A percentile compares a stretch with the other conserved stretches of the same genome.
Evolutionary conservation across 2,329 filamentous ascomycete genomes (phyloP).

Genomic region (Aspergillus transmontanensis): DNA sequence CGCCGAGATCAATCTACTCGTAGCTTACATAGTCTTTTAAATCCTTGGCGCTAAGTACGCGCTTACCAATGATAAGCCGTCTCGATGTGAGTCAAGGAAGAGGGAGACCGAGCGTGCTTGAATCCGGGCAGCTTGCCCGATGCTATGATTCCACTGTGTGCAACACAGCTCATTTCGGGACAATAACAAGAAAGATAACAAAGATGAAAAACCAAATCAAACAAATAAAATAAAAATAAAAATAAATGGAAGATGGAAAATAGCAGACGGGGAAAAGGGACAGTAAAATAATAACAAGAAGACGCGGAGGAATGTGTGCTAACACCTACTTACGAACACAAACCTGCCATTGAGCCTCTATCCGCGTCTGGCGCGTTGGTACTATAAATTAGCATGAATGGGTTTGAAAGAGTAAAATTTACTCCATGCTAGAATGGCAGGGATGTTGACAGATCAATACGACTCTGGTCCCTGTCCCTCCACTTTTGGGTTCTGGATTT

Average conservation of each 20-base stretch:
- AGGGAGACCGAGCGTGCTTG: no score
- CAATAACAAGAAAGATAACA: not conserved
- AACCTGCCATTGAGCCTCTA: no score
- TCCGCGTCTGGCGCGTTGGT: no score
- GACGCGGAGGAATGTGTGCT: no score
- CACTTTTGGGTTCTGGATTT: not conserved
- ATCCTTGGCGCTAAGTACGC: not conserved
- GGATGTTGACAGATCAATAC: not conserved
- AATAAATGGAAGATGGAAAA: not conserved
- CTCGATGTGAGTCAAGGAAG: not conserved
- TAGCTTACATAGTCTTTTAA: no score
- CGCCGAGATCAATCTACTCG: not conserved
- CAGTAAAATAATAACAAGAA: no score
- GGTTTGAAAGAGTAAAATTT: not conserved
- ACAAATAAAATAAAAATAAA: not conserved
- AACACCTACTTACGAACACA: no score
- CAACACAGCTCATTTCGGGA: not conserved
- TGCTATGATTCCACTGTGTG: not conserved
- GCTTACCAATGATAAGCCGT: not conserved
- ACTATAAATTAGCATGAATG: no score
- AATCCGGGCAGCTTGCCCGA: not conserved
- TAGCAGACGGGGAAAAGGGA: not conserved
- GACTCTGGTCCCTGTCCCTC: not conserved
- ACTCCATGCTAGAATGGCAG: not conserved
- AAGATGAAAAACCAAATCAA: not conserved